Conservation (phyloP, 2,329 filamentous ascomycete species). For the Raffaelea ambrosiae region DNA sequence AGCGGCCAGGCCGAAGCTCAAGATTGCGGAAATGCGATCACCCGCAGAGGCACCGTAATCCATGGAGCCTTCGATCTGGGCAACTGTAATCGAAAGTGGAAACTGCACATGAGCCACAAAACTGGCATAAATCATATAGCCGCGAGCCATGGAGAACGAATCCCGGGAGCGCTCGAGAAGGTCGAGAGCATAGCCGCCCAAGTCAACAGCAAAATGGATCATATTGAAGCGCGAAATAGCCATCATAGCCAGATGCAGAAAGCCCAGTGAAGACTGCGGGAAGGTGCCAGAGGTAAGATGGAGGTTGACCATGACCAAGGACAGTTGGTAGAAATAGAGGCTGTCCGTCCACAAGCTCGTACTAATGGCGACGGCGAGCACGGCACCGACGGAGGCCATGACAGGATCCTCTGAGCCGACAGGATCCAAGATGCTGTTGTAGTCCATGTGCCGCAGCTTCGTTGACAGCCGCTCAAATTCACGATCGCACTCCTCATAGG, state of each 20-base stretch:
- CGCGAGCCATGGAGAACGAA: slow-evolving; percentile 57
- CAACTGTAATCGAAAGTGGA: slow-evolving; percentile 49
- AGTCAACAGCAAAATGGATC: slow-evolving; percentile 57
- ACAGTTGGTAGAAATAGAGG: slow-evolving; percentile 63
- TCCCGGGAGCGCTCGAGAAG: slow-evolving; percentile 57
- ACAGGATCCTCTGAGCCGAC: slow-evolving; percentile 38
- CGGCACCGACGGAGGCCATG: slow-evolving; percentile 56
- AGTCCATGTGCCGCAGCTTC: slow-evolving; percentile 51
- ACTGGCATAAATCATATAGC: slow-evolving; percentile 59
- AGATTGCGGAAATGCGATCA: slow-evolving; percentile 62
- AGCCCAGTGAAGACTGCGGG: slow-evolving; percentile 60
- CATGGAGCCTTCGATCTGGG: slow-evolving; percentile 55
- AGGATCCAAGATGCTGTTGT: slow-evolving; percentile 34
- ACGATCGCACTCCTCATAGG: slow-evolving; percentile 68
- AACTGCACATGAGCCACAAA: slow-evolving; percentile 64
- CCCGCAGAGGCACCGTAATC: slow-evolving; percentile 59
- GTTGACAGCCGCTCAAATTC: slow-evolving; percentile 59
- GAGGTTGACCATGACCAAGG: slow-evolving; percentile 57
- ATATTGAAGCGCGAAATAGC: slow-evolving; percentile 62
- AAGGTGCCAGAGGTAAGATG: slow-evolving; percentile 57
- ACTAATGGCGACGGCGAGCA: slow-evolving; percentile 61
- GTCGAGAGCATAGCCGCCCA: slow-evolving; percentile 54
- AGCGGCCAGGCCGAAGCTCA: slow-evolving; percentile 61
- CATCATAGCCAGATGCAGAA: slow-evolving; percentile 60
- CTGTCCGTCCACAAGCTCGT: slow-evolving; percentile 67